Base-by-base conservation (phyloP, 1,284 basidiomycete genomes). In the Schizophyllum amplum region DNA sequence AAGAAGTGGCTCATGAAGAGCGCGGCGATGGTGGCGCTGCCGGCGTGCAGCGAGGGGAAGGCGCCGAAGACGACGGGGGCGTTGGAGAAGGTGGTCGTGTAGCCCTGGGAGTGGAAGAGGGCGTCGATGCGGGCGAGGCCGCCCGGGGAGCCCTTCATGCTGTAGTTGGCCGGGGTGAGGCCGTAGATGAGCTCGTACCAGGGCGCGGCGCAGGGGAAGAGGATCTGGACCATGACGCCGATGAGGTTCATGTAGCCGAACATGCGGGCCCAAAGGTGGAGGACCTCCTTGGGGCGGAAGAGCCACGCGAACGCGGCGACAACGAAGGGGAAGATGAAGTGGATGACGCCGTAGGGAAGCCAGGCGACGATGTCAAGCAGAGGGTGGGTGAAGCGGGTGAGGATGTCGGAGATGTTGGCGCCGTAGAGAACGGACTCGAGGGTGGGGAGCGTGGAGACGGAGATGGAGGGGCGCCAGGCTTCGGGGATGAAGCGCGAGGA, bases 181-280 rank as follows among this genome's bases (percentile, higher is more conserved):
- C 97, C 97, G 69, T 99, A 91, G 60, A 98, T 93, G 65, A 99
- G 82, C 69, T 99, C 97, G 71, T 99, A 99, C 97, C 95, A 96
- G 17, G 96, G 97, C 0, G 96, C 88, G 0, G 96, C 88, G 67
- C 94, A 98, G 0, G 96, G 97, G 59, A 99, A 81, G 24, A 92
- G 66, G 64, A 98, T 87, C 69, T 99, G 97, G 57, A 87, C 82
- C 64, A 94, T 73, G 47, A 99, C 97, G 1, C 94, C 96, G 20
- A 83, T 74, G 52, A 97, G 76, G 76, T 94, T 98, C 84, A 98
- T 86, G 73, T 93, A 97, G 0, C 96, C 96, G 68, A 99, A 97
- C 0, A 87, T 87, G 57, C 85, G 81, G 0, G 82, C 93, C 86
- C 91, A 99, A 61, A 91, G 86, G 67, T 91, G 91, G 23, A 97